Evolutionary conservation across 345 rosid genomes (phyloP), one percentile per base, ranked within the genome.

Genomic region (Syzygium aqueum): DNA sequence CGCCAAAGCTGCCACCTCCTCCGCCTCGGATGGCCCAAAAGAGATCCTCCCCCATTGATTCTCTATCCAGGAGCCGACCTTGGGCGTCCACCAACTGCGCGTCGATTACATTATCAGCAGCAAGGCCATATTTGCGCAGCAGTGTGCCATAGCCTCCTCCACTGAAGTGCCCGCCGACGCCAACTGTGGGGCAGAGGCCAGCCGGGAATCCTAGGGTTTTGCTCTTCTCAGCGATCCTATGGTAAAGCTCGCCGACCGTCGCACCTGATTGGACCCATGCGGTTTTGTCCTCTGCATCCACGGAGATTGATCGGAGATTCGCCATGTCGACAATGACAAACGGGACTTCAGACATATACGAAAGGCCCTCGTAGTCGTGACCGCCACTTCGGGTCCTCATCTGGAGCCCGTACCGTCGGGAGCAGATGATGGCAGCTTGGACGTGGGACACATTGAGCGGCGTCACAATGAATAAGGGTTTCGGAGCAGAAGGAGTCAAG

Each of bases 1-100:
- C 73, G 21, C 93, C 93, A 19, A 94, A 94, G 51, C 95, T 93
- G 1, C 91, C 93, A 8, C 91, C 94, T 4, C 95, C 95, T 0
- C 95, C 96, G 7, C 96, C 96, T 53, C 94, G 90, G 51, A 94
- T 93, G 1, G 95, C 96, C 95, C 95, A 93, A 10, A 94, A 94
- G 5, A 94, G 88, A 84, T 93, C 89, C 90, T 91, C 88, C 12
- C 91, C 95, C 94, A 92, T 94, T 49, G 91, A 87, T 65, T 87
- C 11, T 40, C 94, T 83, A 80, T 94, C 94, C 61, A 92, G 92
- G 80, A 94, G 85, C 28, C 90, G 90, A 6, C 95, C 96, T 3
- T 33, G 77, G 2, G 86, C 88, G 23, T 93, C 92, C 0, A 92
- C 85, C 11, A 94, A 65, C 9, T 83, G 89, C 3, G 94, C 96